phyloP scores from a whole-genome alignment of 306 rosid genomes.

The Cyclanthera cordifolia region DNA sequence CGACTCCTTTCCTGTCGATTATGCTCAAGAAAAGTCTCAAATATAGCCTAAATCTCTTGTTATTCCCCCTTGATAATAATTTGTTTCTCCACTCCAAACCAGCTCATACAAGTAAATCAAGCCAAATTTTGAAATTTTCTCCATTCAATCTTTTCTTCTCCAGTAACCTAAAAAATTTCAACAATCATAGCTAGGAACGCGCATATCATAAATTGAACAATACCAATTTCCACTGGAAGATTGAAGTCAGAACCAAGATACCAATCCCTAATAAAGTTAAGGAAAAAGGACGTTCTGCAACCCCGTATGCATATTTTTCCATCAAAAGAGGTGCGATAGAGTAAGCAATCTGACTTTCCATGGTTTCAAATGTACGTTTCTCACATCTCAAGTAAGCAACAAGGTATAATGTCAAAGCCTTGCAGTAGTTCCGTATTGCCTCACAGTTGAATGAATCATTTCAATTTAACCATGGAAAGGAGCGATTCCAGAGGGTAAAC shows the following conservation, averaged over 20 bases:
- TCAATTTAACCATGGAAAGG: constrained; percentile 74
- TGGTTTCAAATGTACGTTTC: constrained; percentile 68
- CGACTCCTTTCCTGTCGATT: too few species aligned
- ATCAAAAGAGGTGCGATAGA: constrained; percentile 65
- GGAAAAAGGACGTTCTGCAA: constrained; percentile 94
- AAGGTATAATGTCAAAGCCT: constrained; percentile 92
- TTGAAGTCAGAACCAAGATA: constrained; percentile 82
- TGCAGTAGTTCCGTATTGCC: constrained; percentile 86
- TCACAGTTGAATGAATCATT: constrained; percentile 85
- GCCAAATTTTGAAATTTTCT: too few species aligned
- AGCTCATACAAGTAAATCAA: too few species aligned
- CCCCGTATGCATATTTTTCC: constrained; percentile 70
- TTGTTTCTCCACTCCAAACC: too few species aligned
- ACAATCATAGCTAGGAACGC: too few species aligned
- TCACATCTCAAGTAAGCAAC: constrained; percentile 97
- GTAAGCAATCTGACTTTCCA: constrained; percentile 65
- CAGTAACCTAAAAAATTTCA: too few species aligned
- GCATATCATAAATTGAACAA: too few species aligned
- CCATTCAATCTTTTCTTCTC: too few species aligned
- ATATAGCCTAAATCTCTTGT: too few species aligned
- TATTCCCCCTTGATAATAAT: too few species aligned
- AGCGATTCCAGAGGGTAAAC: too few species aligned
- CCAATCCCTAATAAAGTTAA: constrained; percentile 70
- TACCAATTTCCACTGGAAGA: constrained; percentile 92
- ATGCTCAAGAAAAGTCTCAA: too few species aligned